Conservation (phyloP, 2,329 filamentous ascomycete species). For the Sarocladium strictum region DNA sequence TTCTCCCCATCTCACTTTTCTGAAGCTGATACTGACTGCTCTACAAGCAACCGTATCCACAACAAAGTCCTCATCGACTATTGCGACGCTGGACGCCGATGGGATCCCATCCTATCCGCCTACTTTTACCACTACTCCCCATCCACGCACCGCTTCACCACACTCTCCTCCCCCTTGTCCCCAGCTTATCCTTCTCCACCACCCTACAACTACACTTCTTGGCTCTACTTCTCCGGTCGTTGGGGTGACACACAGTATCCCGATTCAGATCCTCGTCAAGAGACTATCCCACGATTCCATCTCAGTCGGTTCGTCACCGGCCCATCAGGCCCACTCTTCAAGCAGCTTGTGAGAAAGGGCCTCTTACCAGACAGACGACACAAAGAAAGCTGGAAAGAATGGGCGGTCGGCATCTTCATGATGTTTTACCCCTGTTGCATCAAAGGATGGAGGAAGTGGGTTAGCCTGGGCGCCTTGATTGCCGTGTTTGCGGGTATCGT, state of each 20-base stretch:
- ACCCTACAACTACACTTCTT: constrained; percentile 23
- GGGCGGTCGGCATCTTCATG: constrained; percentile 21
- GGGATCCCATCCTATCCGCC: constrained; percentile 29
- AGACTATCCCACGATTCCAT: constrained; percentile 23
- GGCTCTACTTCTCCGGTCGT: constrained; percentile 26
- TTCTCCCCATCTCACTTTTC: not conserved
- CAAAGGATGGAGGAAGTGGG: constrained; percentile 26
- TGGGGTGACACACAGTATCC: constrained; percentile 28
- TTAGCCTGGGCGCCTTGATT: constrained; percentile 16
- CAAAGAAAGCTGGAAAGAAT: constrained; percentile 22
- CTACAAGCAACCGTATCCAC: constrained; percentile 25
- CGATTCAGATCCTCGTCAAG: constrained; percentile 25
- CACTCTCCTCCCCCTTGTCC: constrained; percentile 10
- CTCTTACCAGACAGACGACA: constrained; percentile 21
- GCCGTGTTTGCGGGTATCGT: constrained; percentile 3
- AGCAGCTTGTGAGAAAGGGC: constrained; percentile 26
- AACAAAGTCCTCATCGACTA: constrained; percentile 26
- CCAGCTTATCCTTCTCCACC: constrained; percentile 6
- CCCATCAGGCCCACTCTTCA: constrained; percentile 24
- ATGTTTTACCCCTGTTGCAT: constrained; percentile 27
- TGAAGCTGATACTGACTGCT: not conserved
- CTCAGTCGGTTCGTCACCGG: constrained; percentile 26
- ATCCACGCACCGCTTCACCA: constrained; percentile 16
- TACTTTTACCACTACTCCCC: constrained; percentile 29
- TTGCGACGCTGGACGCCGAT: constrained; percentile 25